Evolutionary conservation across 257 asterid species (phyloP), one percentile per base, ranked within the genome.

Genomic region (Rubia yunnanensis): DNA sequence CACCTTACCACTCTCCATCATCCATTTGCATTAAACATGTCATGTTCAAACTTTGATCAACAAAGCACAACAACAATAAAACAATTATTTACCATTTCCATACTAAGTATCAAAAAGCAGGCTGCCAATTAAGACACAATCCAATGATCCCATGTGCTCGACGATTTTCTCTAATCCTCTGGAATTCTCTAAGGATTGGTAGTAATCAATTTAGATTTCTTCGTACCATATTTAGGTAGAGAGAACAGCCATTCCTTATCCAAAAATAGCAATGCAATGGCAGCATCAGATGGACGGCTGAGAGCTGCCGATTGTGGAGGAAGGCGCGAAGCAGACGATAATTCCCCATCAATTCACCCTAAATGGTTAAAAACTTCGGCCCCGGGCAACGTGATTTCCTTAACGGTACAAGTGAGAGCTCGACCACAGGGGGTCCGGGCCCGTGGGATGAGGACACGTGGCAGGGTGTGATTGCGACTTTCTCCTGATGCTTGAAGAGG

Each of bases 391-490:
- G 28, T 34, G 67, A n/a, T 20, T 62, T 62, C 54, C 67, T 39
- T 10, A 38, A 38, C 34, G 32, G 49, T 41, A 41, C 49, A 41
- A 41, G 14, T 6, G 50, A 44, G 14, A 13, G 50, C n/a, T 6
- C 50, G 20, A 20, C n/a, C n/a, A n/a, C n/a, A n/a, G n/a, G n/a
- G n/a, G n/a, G n/a, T n/a, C n/a, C n/a, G n/a, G n/a, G n/a, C n/a
- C n/a, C n/a, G n/a, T 15, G 52, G 17, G 52, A 17, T 15, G 52
- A 5, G 5, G 52, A 72, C 86, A 80, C 83, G 84, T 68, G 80
- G 26, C 58, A 10, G 27, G 39, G 30, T 6, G 15, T n/a, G 74
- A 71, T 23, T 48, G 56, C 48, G 73, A 71, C 85, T 7, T 38
- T 22, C 65, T 41, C 52, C 70, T 14, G 66, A 46, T 48, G 59